Conservation (phyloP, 2,329 filamentous ascomycete genomes). For the Beauveria pseudobassiana region DNA sequence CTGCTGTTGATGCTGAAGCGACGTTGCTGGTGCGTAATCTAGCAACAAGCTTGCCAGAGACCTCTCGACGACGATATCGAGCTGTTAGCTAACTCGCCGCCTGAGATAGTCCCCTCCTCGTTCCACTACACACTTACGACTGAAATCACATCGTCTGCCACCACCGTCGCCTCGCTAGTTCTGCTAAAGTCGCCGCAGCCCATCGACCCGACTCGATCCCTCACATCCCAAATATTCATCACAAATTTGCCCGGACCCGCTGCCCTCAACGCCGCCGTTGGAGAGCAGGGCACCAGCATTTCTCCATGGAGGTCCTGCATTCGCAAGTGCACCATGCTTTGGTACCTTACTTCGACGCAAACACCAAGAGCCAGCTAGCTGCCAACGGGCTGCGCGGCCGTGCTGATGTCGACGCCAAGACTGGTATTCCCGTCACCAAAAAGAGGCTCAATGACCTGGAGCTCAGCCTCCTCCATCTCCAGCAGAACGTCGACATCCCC, state of each 20-base stretch:
- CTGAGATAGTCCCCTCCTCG: slow-evolving; percentile 32
- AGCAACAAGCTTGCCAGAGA: not conserved
- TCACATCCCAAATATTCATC: slow-evolving; percentile 85
- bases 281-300: slow-evolving; percentile 62
- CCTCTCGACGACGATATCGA: not conserved
- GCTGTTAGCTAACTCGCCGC: not conserved
- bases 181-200: slow-evolving; percentile 85
- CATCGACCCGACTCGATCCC: slow-evolving; percentile 73
- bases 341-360: slow-evolving; percentile 95
- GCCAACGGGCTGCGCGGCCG: slow-evolving; percentile 60
- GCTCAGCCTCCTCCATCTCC: slow-evolving; percentile 79
- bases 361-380: slow-evolving; percentile 73
- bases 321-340: slow-evolving; percentile 85
- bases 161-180: slow-evolving; percentile 79
- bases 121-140: slow-evolving; percentile 75
- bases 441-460: slow-evolving; percentile 94
- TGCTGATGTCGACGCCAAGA: slow-evolving; percentile 83
- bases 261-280: slow-evolving; percentile 56
- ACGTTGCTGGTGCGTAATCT: slow-evolving; percentile 34
- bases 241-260: slow-evolving; percentile 83
- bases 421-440: slow-evolving; percentile 92
- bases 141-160: slow-evolving; percentile 71
- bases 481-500: slow-evolving; percentile 97
- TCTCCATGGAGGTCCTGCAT: slow-evolving; percentile 91
- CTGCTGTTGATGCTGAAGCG: slow-evolving; percentile 41